A percentile compares a stretch with the other conserved stretches of the same genome.
Evolutionary conservation across 2,329 filamentous ascomycete genomes (phyloP).

Genomic region (Aureobasidium pullulans): DNA sequence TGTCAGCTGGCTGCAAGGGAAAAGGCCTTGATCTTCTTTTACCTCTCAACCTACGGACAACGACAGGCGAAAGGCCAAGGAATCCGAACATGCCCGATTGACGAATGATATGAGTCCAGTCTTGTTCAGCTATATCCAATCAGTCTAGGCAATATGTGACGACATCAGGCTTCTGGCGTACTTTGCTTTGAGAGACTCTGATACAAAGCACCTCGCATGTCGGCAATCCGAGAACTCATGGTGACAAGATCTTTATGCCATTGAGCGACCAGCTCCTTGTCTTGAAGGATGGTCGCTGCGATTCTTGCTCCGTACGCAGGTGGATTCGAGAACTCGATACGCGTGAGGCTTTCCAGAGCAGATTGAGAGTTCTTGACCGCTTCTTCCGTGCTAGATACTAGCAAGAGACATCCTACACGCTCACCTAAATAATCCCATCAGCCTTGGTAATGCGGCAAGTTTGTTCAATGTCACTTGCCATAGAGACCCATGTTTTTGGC

Average conservation of each 20-base stretch:
- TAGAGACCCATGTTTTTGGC: conserved; percentile 63
- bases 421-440: conserved; percentile 37
- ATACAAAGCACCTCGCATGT: neutral
- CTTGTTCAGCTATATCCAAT: conserved; percentile 59
- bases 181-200: no score
- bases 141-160: conserved; percentile 37
- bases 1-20: neutral
- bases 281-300: conserved; percentile 42
- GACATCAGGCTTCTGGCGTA: conserved; percentile 54
- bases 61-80: conserved; percentile 62
- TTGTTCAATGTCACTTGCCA: conserved; percentile 37
- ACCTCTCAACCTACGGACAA: conserved; percentile 47
- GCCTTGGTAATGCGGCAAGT: neutral
- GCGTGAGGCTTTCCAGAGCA: conserved; percentile 81
- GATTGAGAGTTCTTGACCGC: conserved; percentile 54
- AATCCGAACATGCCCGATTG: conserved; percentile 85
- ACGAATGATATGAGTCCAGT: conserved; percentile 70
- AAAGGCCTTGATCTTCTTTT: neutral
- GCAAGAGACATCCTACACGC: conserved; percentile 86
- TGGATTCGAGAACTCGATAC: conserved; percentile 90
- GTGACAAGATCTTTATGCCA: conserved; percentile 50
- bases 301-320: conserved; percentile 85
- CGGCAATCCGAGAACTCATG: neutral
- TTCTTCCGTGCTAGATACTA: conserved; percentile 57
- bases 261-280: conserved; percentile 65